Evolutionary conservation across 1,139 yeast genomes (phyloP).

Genomic region (Pichia cactophila): DNA sequence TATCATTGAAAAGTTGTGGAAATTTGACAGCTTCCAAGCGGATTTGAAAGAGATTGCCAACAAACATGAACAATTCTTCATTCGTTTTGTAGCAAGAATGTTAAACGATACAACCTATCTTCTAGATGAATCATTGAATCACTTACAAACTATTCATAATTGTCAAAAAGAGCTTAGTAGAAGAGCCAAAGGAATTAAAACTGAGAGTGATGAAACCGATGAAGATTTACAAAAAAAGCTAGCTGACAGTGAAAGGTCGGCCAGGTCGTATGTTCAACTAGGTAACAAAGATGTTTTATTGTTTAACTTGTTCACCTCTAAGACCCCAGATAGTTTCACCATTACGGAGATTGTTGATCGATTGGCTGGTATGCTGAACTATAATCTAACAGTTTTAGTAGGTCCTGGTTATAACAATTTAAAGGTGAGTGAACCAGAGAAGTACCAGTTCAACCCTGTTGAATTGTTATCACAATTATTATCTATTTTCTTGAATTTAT

Average conservation of each 20-base stretch:
- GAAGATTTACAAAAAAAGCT: conserved; percentile 56
- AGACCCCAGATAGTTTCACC: conserved; percentile 80
- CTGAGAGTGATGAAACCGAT: conserved; percentile 45
- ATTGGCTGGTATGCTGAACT: conserved; percentile 91
- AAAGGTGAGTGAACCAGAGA: conserved; percentile 78
- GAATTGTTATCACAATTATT: conserved; percentile 61
- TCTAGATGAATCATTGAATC: conserved; percentile 82
- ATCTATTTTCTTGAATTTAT: conserved; percentile 67
- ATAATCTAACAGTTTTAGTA: conserved; percentile 80
- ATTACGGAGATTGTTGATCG: conserved; percentile 89
- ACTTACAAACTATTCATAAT: conserved; percentile 68
- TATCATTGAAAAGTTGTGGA: conserved; percentile 80
- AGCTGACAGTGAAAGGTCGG: conserved; percentile 62
- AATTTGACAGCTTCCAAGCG: conserved; percentile 54
- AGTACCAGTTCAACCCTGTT: conserved; percentile 78
- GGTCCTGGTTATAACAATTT: conserved; percentile 91
- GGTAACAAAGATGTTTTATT: conserved; percentile 77
- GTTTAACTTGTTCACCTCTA: conserved; percentile 73
- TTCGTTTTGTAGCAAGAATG: conserved; percentile 89
- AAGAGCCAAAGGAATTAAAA: conserved; percentile 36
- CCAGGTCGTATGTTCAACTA: conserved; percentile 74
- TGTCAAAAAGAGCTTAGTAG: conserved; percentile 52
- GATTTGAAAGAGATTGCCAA: conserved; percentile 65
- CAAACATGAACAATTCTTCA: conserved; percentile 69
- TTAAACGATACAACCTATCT: conserved; percentile 88